Conservation (phyloP, 495 filamentous ascomycete species). For the Hypoxylon trugodes region DNA sequence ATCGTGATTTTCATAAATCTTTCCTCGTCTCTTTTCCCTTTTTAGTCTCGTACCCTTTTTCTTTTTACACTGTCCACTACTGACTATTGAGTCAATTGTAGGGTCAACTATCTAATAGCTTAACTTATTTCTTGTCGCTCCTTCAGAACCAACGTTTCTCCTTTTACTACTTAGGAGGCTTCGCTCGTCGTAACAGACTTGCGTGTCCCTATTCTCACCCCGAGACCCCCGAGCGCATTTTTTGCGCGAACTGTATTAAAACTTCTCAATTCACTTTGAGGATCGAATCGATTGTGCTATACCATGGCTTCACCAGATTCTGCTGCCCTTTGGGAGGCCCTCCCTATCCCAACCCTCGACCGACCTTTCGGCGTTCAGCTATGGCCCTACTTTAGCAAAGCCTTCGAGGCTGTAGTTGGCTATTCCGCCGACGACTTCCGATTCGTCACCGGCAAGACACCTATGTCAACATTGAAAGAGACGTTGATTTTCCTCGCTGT, state of each 20-base stretch:
- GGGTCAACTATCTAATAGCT: slow-evolving; percentile 20
- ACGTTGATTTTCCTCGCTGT: slow-evolving; percentile 68
- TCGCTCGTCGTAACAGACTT: slow-evolving; percentile 18
- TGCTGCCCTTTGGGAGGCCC: slow-evolving; percentile 67
- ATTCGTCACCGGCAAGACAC: slow-evolving; percentile 71
- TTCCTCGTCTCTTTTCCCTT: slow-evolving; percentile 35
- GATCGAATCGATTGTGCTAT: slow-evolving; percentile 7
- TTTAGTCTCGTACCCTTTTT: slow-evolving; percentile 26
- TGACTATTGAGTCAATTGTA: slow-evolving; percentile 19
- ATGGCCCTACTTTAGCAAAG: slow-evolving; percentile 94
- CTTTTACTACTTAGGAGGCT: slow-evolving; percentile 8
- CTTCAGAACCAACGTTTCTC: slow-evolving; percentile 40
- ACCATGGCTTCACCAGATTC: slow-evolving; percentile 54
- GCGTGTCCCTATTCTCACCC: slow-evolving; percentile 2
- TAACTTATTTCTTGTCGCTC: slow-evolving; percentile 42
- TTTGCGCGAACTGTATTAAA: slow-evolving; percentile 21
- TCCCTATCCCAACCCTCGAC: slow-evolving; percentile 83
- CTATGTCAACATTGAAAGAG: slow-evolving; percentile 75
- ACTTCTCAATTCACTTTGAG: slow-evolving; percentile 6
- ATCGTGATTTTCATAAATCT: slow-evolving; percentile 33
- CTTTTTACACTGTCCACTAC: slow-evolving; percentile 6
- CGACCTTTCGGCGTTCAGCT: slow-evolving; percentile 89
- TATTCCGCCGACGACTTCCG: slow-evolving; percentile 75
- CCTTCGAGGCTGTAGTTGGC: slow-evolving; percentile 75
- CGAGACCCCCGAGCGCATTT: slow-evolving; percentile 18